Evolutionary conservation across 805 yeast genomes (phyloP), one percentile per base, ranked within the genome.

Genomic region (Blastobotrys mokoenaii): DNA sequence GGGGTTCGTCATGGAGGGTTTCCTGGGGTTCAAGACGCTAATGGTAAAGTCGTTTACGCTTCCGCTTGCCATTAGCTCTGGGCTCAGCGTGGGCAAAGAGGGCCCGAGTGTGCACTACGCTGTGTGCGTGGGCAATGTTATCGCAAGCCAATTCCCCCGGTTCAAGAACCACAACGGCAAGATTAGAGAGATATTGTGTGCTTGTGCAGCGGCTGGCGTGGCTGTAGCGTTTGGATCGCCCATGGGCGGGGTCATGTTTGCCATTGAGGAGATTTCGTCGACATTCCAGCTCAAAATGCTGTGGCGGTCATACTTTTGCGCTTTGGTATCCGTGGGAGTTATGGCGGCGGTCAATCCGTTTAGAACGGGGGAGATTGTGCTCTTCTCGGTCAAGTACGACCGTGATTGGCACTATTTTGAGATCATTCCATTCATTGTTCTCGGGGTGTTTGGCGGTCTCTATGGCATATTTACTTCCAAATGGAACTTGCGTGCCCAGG

Each of bases 71-170:
- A 93, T 93, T 56, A 89, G 95, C 0, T 82, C 96, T 1, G 98
- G 98, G 0, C 64, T 93, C 33, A 83, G 90, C 53, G 84, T 93
- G 4, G 99, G 99, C 17, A 93, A 93, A 64, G 99, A 93, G 61
- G 99, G 99, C 0, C 99, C 99, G 1, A 80, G 90, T 55, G 98
- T 93, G 10, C 99, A 93, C 64, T 93, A 90, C 63, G 97, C 98
- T 0, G 95, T 89, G 0, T 89, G 97, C 62, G 90, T 84, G n/a
- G 98, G 97, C 0, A 79, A 80, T 55, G 74, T 79, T n/a, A 67
- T 87, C 10, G 80, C 93, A 0, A 72, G 73, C 33, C 60, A 78
- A 38, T 70, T 82, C 46, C 47, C 62, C 32, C 62, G 60, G 37
- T 68, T 66, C 48, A 60, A 66, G 12, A 49, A 45, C 44, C 66